Conservation (phyloP, 1,284 basidiomycete genomes). For the Erythrobasidium hasegawianum region DNA sequence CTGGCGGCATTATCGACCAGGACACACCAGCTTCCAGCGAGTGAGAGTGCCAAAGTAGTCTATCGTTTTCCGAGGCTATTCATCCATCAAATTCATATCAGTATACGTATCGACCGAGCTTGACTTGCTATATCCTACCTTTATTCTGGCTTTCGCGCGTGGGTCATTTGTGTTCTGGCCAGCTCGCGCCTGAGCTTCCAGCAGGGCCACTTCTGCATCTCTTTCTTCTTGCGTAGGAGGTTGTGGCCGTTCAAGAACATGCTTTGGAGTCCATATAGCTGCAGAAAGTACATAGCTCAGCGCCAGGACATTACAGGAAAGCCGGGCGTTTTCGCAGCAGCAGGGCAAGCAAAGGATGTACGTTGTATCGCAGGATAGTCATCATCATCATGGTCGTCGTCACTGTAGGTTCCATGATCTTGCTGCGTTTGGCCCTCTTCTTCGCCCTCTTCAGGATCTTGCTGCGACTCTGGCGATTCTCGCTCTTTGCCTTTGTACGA, state of each 20-base stretch:
- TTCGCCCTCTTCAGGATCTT: conserved; percentile 3
- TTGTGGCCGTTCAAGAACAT: conserved; percentile 39
- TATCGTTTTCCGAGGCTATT: conserved; percentile 78
- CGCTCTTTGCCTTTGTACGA: conserved; percentile 32
- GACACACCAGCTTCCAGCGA: conserved; percentile 67
- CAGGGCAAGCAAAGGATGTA: not conserved
- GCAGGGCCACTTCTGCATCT: conserved; percentile 42
- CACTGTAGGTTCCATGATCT: not conserved
- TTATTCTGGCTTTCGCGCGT: conserved; percentile 40
- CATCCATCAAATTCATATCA: not conserved
- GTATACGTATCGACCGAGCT: not conserved
- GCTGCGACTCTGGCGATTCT: not conserved
- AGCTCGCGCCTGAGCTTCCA: conserved; percentile 30
- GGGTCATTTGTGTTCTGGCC: conserved; percentile 36
- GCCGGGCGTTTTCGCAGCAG: too few species aligned
- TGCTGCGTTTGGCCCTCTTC: not conserved
- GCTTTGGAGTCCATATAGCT: conserved; percentile 37
- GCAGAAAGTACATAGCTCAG: not conserved
- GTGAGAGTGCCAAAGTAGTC: conserved; percentile 87
- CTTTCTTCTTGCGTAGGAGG: conserved; percentile 43
- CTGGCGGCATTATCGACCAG: too few species aligned
- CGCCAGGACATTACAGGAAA: not conserved
- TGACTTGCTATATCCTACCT: conserved; percentile 35
- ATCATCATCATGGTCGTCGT: conserved; percentile 3
- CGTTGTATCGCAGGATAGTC: not conserved